A percentile compares a stretch with the other conserved stretches of the same genome.
Conservation (phyloP, 768 basidiomycete species). For the Mycena leptocephala region DNA sequence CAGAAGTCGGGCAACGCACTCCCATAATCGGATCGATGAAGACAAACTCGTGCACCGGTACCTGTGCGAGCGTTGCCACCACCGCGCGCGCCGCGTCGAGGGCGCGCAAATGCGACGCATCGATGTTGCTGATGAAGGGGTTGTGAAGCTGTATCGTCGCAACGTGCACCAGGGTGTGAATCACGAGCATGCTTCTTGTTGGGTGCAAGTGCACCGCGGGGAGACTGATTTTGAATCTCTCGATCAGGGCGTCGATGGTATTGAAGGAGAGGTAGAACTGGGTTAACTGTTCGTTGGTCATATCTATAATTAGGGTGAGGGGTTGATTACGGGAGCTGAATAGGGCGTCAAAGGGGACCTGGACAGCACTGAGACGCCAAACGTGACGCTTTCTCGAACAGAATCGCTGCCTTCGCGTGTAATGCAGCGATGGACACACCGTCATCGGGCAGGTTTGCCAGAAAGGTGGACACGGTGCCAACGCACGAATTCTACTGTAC, state of each 20-base stretch:
- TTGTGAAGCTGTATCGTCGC: slow-evolving; percentile 45
- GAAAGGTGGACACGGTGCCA: slow-evolving; percentile 25
- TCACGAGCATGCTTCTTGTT: slow-evolving; percentile 36
- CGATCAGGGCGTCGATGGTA: slow-evolving; percentile 45
- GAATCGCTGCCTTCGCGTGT: slow-evolving; percentile 33
- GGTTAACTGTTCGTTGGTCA: slow-evolving; percentile 30
- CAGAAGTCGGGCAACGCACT: background rate
- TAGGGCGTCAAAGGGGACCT: slow-evolving; percentile 36
- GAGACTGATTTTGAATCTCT: slow-evolving; percentile 26
- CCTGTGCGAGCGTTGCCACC: background rate
- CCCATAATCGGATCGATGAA: slow-evolving; percentile 34
- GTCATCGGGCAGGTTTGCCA: slow-evolving; percentile 9
- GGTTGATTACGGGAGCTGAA: background rate
- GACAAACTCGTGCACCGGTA: slow-evolving; percentile 11
- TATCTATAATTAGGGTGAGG: slow-evolving; percentile 32
- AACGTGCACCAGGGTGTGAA: slow-evolving; percentile 45
- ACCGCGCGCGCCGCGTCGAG: slow-evolving; percentile 24
- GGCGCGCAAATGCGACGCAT: background rate
- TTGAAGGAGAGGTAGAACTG: slow-evolving; percentile 41
- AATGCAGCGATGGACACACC: slow-evolving; percentile 6
- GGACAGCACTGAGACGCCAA: slow-evolving; percentile 35
- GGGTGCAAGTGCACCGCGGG: slow-evolving; percentile 3
- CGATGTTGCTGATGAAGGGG: slow-evolving; percentile 34
- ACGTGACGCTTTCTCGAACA: slow-evolving; percentile 46
- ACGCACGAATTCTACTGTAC: background rate